Percentiles rank a stretch among this genome's conserved stretches.
These are phyloP conservation scores for Penicillium hordei DNA, from an alignment of 2,329 filamentous ascomycete species.

Conservation along the genomic window DNA sequence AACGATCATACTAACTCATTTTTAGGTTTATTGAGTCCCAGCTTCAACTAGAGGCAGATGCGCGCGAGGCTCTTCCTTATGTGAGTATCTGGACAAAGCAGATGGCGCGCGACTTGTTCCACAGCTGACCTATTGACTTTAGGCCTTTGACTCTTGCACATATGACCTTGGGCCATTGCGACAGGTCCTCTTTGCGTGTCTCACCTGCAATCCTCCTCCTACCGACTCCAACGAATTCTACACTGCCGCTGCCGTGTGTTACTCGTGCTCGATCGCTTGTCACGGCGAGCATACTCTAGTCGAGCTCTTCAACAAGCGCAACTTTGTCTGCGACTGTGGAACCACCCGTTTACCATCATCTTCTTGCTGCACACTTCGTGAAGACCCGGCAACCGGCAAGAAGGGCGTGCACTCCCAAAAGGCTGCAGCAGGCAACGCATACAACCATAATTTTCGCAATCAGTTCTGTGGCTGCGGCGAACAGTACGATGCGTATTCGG, in stretches of 20 bases:
- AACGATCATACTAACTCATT: not conserved
- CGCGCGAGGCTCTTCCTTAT: constrained; percentile 90
- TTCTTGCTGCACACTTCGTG: constrained; percentile 72
- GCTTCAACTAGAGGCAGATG: constrained; percentile 88
- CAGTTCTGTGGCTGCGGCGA: constrained; percentile 86
- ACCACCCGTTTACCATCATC: constrained; percentile 72
- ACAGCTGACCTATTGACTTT: constrained; percentile 13
- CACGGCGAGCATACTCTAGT: constrained; percentile 94
- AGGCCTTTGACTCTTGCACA: constrained; percentile 94
- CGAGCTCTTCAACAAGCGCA: constrained; percentile 91
- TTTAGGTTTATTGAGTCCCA: constrained; percentile 81
- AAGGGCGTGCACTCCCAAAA: constrained; percentile 79
- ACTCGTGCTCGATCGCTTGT: constrained; percentile 93
- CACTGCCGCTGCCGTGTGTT: constrained; percentile 81
- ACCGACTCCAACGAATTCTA: constrained; percentile 61
- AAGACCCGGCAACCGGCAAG: constrained; percentile 69
- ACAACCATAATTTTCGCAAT: constrained; percentile 95
- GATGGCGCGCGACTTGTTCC: constrained; percentile 3
- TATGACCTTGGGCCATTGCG: constrained; percentile 83
- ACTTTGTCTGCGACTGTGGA: constrained; percentile 96
- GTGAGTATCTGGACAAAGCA: constrained; percentile 52
- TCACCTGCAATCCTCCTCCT: constrained; percentile 88
- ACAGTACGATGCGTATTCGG: constrained; percentile 81
- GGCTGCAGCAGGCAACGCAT: constrained; percentile 70
- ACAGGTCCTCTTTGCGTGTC: constrained; percentile 85